Base-by-base conservation (phyloP, 495 filamentous ascomycete species). In the Endocarpon pusillum region DNA sequence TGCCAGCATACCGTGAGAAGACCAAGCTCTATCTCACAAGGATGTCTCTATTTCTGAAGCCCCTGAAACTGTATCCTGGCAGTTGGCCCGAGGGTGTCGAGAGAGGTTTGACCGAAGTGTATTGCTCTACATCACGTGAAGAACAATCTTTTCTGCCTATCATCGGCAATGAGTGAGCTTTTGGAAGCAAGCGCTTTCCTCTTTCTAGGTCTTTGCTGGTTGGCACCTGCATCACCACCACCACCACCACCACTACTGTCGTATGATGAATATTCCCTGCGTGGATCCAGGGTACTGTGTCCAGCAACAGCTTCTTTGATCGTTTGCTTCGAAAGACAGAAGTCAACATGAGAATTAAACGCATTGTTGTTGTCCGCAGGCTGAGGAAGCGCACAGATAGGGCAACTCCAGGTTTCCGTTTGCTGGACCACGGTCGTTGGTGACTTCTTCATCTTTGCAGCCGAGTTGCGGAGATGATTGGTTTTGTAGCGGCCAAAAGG, bases 331-430 rank as follows among this genome's bases (percentile, higher is more conserved):
- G 85, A 94, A 5, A 99, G 67, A 55, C 89, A 99, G 15, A 81
- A 73, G 48, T 99, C 91, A 30, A 99, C 78, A 53, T 99, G 91
- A 33, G 78, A 75, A 42, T 99, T 99, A 55, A 99, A 94, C 4
- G 49, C 52, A n/a, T n/a, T n/a, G 23, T 64, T 62, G 49, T 94
- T 83, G 40, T 84, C 69, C 0, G 85, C 73, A 3, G 59, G 37
- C 45, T 94, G 82, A 0, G 78, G 75, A 27, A 73, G 59, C 2
- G 51, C 51, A 51, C 89, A 96, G 23, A 96, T 83, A 0, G 89
- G 89, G 51, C 89, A 96, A 15, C 75, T 65, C 86, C 84, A 94
- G 43, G 62, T 65, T 19, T 69, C 55, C 27, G 65, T 51, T 29
- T 44, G 21, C 5, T 27, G 12, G 10, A 48, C 41, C 16, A 26